Base-by-base conservation (phyloP, 225 moss, liverwort and hornwort genomes). In the Lunularia cruciata region DNA sequence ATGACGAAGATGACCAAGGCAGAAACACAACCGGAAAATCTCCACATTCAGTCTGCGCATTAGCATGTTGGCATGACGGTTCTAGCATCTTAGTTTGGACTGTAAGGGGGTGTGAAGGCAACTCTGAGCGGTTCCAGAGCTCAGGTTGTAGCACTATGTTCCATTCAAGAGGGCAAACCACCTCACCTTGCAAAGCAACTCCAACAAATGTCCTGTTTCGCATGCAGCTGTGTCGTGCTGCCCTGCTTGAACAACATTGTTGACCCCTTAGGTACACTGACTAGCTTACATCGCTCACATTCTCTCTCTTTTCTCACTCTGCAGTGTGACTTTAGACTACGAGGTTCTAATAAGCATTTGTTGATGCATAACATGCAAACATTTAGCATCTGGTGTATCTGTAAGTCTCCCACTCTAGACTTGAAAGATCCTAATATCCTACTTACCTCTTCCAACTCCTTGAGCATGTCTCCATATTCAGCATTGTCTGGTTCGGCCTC, bases 201-300 rank as follows among this genome's bases (percentile, higher is more conserved):
- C 95, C 92, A 81, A 92, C 77, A 87, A 88, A 88, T 80, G 86
- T 92, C 95, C 86, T 90, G 89, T 95, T 84, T 91, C 95, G 92
- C 89, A 95, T 95, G 92, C 95, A 95, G 95, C 95, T 90, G 85
- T 85, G 95, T 95, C 95, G 95, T 92, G 95, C 92, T 95, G 92
- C 92, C 95, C 95, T 95, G 95, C 95, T 95, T 95, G 84, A 95
- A 95, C 89, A 95, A 90, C 89, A 92, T 95, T 86, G 92, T 82
- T 95, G 95, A 92, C 90, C 88, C 84, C 92, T 95, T 90, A 95
- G 92, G 92, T 81, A 95, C 85, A 91, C 80, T 88, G 89, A 82
- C 91, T 91, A 87, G 87, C 85, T 89, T 84, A 83, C 82, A 85
- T 81, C 83, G 64, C 89, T 88, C 80, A 62, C 78, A 84, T 68